These are phyloP conservation scores for Metschnikowia rubicola DNA, from an alignment of 805 yeast genomes.

Conservation along the genomic window DNA sequence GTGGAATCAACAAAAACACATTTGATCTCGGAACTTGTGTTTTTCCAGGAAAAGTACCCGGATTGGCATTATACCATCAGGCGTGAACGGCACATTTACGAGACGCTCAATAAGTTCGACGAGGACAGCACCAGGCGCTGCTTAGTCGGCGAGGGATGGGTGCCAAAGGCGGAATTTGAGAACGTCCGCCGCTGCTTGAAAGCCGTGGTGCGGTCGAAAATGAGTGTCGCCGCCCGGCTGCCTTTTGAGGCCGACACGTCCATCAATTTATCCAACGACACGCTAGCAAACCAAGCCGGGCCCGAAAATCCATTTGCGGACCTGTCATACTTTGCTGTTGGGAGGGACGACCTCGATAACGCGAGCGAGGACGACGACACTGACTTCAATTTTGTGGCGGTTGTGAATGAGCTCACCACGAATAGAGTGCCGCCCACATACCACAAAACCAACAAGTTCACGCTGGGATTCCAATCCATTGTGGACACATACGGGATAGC, in stretches of 20 bases:
- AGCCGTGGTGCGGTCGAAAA: constrained; percentile 38
- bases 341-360: constrained; percentile 15
- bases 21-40: constrained; percentile 34
- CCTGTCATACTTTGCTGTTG: constrained; percentile 9
- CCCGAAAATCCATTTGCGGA: constrained; percentile 7
- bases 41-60: constrained; percentile 34
- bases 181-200: constrained; percentile 38
- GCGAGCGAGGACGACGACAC: constrained; percentile 25
- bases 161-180: constrained; percentile 52
- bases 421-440: constrained; percentile 68
- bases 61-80: constrained; percentile 36
- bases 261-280: constrained; percentile 16
- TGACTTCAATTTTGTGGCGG: constrained; percentile 24
- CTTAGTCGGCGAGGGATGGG: constrained; percentile 74
- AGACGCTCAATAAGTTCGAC: constrained; percentile 61
- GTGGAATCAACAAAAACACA: constrained; percentile 34
- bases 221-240: constrained; percentile 4
- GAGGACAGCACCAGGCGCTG: constrained; percentile 65
- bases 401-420: constrained; percentile 59
- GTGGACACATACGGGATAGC: constrained; percentile 79
- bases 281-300: constrained; percentile 14
- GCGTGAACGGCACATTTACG: constrained; percentile 57
- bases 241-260: constrained; percentile 6
- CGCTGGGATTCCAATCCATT: constrained; percentile 65
- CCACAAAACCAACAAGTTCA: constrained; percentile 67